phyloP scores from a whole-genome alignment of 2,329 filamentous ascomycete species.

The Fusarium begoniae region DNA sequence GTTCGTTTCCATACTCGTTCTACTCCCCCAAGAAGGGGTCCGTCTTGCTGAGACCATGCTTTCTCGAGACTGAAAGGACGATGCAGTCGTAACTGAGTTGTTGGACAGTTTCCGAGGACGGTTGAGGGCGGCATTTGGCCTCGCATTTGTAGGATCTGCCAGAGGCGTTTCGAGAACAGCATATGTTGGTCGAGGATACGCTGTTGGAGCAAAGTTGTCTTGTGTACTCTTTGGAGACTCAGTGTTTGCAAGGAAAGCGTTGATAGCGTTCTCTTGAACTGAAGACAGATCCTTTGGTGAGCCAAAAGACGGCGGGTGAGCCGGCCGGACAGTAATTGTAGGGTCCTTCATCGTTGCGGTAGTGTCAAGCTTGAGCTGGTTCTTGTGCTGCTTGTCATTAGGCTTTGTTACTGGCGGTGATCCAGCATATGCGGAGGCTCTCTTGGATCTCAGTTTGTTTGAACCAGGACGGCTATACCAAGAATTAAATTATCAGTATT shows the following conservation, averaged over 20 bases:
- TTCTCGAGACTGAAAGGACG: constrained; percentile 44
- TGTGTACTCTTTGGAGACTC: constrained; percentile 7
- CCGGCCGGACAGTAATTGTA: constrained; percentile 32
- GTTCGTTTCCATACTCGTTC: constrained; percentile 53
- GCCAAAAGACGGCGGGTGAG: constrained; percentile 34
- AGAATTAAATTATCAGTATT: constrained; percentile 20
- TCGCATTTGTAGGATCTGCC: constrained; percentile 36
- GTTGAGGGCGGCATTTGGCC: constrained; percentile 42
- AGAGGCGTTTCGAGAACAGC: constrained; percentile 45
- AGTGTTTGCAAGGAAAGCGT: constrained; percentile 24
- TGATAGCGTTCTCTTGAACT: constrained; percentile 30
- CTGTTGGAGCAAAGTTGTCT: constrained; percentile 21
- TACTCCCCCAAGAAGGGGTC: constrained; percentile 48
- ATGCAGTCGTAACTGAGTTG: constrained; percentile 39
- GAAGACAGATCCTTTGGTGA: constrained; percentile 32
- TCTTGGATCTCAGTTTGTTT: constrained; percentile 41
- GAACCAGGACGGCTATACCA: constrained; percentile 34
- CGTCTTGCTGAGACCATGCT: constrained; percentile 42
- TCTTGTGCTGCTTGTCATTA: constrained; percentile 18
- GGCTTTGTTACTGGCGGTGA: constrained; percentile 6
- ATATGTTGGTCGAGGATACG: constrained; percentile 45
- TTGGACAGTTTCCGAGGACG: constrained; percentile 50
- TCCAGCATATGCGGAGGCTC: constrained; percentile 35
- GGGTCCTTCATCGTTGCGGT: constrained; percentile 36
- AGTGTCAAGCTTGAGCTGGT: constrained; percentile 16